These are phyloP conservation scores for Neofusicoccum sp. DNA, from an alignment of 2,329 filamentous ascomycete species.

Conservation along the genomic window DNA sequence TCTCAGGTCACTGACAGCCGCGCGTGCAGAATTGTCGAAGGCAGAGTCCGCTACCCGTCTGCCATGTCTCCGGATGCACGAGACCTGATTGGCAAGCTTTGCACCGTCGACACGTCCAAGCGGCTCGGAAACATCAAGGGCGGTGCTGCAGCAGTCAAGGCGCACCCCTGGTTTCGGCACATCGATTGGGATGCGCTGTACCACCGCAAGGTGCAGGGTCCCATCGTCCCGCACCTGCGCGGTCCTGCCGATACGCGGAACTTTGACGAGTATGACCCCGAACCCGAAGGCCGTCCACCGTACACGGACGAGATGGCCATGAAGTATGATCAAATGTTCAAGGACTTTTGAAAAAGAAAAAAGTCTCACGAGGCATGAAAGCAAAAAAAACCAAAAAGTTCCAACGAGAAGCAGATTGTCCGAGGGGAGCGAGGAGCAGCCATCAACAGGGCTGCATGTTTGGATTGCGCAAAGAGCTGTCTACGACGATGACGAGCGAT, in stretches of 20 bases:
- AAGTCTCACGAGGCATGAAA: neutral
- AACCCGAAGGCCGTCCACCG: slow-evolving; percentile 64
- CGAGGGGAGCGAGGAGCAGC: neutral
- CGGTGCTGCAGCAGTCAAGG: slow-evolving; percentile 71
- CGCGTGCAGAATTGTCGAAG: slow-evolving; percentile 69
- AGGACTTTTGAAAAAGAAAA: slow-evolving; percentile 60
- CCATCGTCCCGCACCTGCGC: slow-evolving; percentile 74
- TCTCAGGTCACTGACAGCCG: slow-evolving; percentile 1
- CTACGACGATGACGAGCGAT: slow-evolving; percentile 17
- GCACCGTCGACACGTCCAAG: slow-evolving; percentile 76
- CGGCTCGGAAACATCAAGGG: slow-evolving; percentile 78
- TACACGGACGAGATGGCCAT: slow-evolving; percentile 71
- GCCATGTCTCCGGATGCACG: slow-evolving; percentile 69
- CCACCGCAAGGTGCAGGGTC: slow-evolving; percentile 64
- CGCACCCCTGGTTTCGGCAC: slow-evolving; percentile 73
- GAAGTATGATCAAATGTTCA: slow-evolving; percentile 72
- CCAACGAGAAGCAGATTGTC: neutral
- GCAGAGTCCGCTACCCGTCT: slow-evolving; percentile 72
- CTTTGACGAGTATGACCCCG: slow-evolving; percentile 82
- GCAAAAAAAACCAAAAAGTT: neutral
- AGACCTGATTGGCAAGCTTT: slow-evolving; percentile 75
- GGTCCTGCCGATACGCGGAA: slow-evolving; percentile 76
- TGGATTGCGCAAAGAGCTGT: slow-evolving; percentile 5
- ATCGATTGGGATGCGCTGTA: slow-evolving; percentile 76
- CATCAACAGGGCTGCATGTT: neutral